Conservation (phyloP, 169 alveolate species). For the Theileria annulata region DNA sequence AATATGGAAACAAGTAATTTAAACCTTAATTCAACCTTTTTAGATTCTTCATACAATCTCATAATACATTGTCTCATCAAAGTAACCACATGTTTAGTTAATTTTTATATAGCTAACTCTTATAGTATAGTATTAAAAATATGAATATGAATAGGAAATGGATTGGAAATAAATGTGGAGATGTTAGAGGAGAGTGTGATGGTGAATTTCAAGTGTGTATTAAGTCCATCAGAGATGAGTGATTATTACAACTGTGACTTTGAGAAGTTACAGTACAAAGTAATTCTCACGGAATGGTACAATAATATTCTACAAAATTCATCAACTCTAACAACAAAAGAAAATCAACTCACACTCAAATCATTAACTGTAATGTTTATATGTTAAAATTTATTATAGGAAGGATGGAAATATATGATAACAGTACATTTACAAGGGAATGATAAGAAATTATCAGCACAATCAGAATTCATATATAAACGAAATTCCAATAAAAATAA, state of each 20-base stretch:
- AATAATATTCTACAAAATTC: conserved; percentile 50
- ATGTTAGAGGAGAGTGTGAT: neutral
- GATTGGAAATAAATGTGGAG: neutral
- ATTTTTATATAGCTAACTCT: no score
- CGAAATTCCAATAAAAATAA: neutral
- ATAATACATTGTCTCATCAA: no score
- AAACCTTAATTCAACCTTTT: no score
- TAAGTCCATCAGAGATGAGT: conserved; percentile 16
- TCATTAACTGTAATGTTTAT: neutral
- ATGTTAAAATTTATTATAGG: conserved; percentile 4
- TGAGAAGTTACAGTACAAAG: conserved; percentile 25
- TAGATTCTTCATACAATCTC: neutral
- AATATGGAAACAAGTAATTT: conserved; percentile 12
- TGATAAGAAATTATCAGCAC: conserved; percentile 25
- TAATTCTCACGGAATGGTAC: conserved; percentile 40
- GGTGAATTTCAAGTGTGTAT: conserved; percentile 6
- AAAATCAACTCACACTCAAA: conserved; percentile 20
- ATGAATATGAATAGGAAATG: neutral
- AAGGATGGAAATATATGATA: conserved; percentile 27
- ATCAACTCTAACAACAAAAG: conserved; percentile 44
- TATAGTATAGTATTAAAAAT: no score
- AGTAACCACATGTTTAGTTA: no score
- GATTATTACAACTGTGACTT: conserved; percentile 20
- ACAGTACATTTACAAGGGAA: conserved; percentile 49
- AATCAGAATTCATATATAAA: conserved; percentile 30